These are phyloP conservation scores for Rhodotorula sp. DNA, from an alignment of 1,284 basidiomycete genomes.

Conservation along the genomic window DNA sequence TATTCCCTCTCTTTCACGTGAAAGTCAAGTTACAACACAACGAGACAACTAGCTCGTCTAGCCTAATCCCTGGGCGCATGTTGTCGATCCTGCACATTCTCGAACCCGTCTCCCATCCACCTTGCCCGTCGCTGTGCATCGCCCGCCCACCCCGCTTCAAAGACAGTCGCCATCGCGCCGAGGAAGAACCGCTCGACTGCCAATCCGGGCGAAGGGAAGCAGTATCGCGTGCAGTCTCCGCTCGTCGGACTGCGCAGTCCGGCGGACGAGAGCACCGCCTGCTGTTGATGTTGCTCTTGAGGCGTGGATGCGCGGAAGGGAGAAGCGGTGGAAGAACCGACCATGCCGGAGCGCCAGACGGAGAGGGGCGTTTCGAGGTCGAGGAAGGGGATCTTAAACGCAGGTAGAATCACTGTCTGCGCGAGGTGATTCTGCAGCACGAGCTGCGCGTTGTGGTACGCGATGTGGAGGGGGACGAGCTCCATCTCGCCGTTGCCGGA, in stretches of 20 bases:
- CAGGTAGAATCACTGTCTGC: conserved; percentile 30
- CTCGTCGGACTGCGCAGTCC: conserved; percentile 24
- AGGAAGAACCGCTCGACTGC: conserved; percentile 44
- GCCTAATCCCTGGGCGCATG: no score
- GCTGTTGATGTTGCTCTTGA: neutral
- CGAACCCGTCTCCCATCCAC: conserved; percentile 30
- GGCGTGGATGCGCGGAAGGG: neutral
- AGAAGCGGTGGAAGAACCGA: conserved; percentile 34
- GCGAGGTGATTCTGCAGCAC: conserved; percentile 44
- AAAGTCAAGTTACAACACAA: no score
- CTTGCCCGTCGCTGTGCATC: neutral
- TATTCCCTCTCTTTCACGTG: no score
- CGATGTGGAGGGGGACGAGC: conserved; percentile 11
- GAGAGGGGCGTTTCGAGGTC: conserved; percentile 44
- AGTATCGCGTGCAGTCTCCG: conserved; percentile 44
- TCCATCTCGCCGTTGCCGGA: neutral
- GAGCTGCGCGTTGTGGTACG: conserved; percentile 45
- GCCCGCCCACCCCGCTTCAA: conserved; percentile 21
- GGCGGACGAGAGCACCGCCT: neutral
- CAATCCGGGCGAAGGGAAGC: conserved; percentile 43
- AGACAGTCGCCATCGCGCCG: conserved; percentile 37
- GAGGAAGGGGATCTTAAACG: conserved; percentile 43
- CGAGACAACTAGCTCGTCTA: neutral
- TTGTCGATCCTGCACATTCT: conserved; percentile 20
- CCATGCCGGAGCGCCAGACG: conserved; percentile 43